Base-by-base conservation (phyloP, 805 yeast species). In the Yamadazyma scolyti region DNA sequence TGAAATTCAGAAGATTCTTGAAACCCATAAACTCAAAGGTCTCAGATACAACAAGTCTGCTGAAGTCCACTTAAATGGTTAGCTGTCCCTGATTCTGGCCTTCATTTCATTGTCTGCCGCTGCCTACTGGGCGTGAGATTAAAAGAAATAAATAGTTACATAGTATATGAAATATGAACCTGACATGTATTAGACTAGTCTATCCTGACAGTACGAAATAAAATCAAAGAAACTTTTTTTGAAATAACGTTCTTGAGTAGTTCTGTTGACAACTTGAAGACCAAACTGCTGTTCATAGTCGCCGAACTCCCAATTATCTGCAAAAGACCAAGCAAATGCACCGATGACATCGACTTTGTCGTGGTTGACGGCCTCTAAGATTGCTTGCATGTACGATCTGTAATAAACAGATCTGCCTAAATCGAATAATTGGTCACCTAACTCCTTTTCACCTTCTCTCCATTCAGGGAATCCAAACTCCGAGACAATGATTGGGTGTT, bases 11-110 rank as follows among this genome's bases (percentile, higher is more conserved):
- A 50, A 56, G 2, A 59, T 74, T 33, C 48, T 79, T 24, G 47
- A 61, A 10, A 43, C 47, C 3, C 52, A 72, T 49, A 56, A 62
- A 20, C 68, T 79, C 32, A 44, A 53, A 17, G 96, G 95, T 19
- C 10, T 5, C 16, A 29, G 32, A 23, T 29, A 29, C 16, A 23
- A 29, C 17, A n/a, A 15, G 6, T 8, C 6, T 7, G 9, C 17
- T 10, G 17, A 14, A 8, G 23, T 23, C 6, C 16, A 9, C 7
- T 16, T 28, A 11, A 16, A 28, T 11, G 31, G 31, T 28, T 28
- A 28, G n/a, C n/a, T n/a, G n/a, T n/a, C n/a, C n/a, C n/a, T n/a
- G n/a, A n/a, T n/a, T n/a, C n/a, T n/a, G n/a, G n/a, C n/a, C n/a
- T n/a, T n/a, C n/a, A n/a, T n/a, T n/a, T n/a, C n/a, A n/a, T n/a